Evolutionary conservation across 78 protist genomes (phyloP), one percentile per base, ranked within the genome.

Genomic region (Mastigamoeba balamuthi): DNA sequence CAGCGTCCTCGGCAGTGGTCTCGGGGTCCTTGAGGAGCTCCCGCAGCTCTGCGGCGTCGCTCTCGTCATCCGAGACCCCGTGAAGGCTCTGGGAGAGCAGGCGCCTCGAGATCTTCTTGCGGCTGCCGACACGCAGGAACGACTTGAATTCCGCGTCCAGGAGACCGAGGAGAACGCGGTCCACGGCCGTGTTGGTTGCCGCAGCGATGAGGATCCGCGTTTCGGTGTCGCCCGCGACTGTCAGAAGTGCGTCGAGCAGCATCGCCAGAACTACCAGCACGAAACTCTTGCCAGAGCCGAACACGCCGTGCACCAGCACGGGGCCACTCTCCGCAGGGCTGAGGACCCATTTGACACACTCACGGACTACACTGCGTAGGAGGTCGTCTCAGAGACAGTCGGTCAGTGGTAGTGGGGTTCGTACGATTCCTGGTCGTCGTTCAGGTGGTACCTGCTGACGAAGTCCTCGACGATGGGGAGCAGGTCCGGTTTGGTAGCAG

Each of bases 121-220:
- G 67, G 33, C 81, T 41, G 9, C 95, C 95, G 48, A 91, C 89
- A 2, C 95, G 40, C 28, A 75, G 66, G 58, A 91, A 88, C 36
- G 78, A 77, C 10, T 17, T 36, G 68, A 40, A 86, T n/a, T 81
- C 80, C 8, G 69, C 69, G n/a, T 63, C 53, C 1, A 88, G 38
- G 68, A 91, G 74, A 8, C 78, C 75, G 0, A 36, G 40, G 10
- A 91, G 82, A n/a, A 91, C 67, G 35, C 87, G 33, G 39, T 91
- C 95, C 7, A 91, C 95, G 6, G 95, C 95, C 1, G 74, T 77
- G 70, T 91, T 91, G n/a, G 95, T 91, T 8, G 72, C 33, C 9
- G 88, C 78, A 1, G 84, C 43, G 0, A 91, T 35, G 44, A 88
- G 29, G 6, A 90, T 44, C 43, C 76, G 77, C 37, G 68, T 30